Percentiles rank a stretch among this genome's conserved stretches.
Evolutionary conservation across 345 rosid species (phyloP).

Genomic region (Eucalyptus pauciflora): DNA sequence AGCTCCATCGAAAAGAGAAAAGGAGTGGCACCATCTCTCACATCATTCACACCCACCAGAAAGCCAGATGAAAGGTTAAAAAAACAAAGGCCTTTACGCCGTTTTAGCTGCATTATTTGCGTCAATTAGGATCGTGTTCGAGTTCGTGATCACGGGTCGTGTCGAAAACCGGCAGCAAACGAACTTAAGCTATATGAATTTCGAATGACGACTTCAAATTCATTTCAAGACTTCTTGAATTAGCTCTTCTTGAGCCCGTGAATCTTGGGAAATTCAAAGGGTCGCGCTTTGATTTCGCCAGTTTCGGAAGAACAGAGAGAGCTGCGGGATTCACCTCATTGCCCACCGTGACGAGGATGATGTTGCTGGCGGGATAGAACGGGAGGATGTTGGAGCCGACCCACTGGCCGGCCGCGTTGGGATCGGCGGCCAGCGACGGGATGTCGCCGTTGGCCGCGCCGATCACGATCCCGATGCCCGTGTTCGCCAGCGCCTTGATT

Average conservation of each 20-base stretch:
- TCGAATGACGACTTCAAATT: not conserved
- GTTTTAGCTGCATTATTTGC: not conserved
- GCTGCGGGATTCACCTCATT: slow-evolving; percentile 46
- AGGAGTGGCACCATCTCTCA: not conserved
- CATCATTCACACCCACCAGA: not conserved
- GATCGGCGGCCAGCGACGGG: slow-evolving; percentile 71
- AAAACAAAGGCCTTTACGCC: not conserved
- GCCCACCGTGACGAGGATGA: slow-evolving; percentile 75
- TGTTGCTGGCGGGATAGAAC: slow-evolving; percentile 74
- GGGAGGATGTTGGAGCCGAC: slow-evolving; percentile 61
- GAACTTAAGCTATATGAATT: not conserved
- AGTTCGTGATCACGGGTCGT: not conserved
- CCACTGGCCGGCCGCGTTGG: slow-evolving; percentile 72
- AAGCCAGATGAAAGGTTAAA: not conserved
- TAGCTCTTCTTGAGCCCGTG: not conserved
- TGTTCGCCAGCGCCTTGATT: slow-evolving; percentile 65
- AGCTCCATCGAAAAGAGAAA: not conserved
- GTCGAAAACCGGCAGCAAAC: fast-evolving
- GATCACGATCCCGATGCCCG: slow-evolving; percentile 67
- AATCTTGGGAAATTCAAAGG: not conserved
- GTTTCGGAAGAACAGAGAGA: not conserved
- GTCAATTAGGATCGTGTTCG: not conserved
- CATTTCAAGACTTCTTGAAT: not conserved
- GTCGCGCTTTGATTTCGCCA: not conserved
- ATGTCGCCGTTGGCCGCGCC: slow-evolving; percentile 73